Conservation (phyloP, 345 rosid genomes). For the Brassica juncea region DNA sequence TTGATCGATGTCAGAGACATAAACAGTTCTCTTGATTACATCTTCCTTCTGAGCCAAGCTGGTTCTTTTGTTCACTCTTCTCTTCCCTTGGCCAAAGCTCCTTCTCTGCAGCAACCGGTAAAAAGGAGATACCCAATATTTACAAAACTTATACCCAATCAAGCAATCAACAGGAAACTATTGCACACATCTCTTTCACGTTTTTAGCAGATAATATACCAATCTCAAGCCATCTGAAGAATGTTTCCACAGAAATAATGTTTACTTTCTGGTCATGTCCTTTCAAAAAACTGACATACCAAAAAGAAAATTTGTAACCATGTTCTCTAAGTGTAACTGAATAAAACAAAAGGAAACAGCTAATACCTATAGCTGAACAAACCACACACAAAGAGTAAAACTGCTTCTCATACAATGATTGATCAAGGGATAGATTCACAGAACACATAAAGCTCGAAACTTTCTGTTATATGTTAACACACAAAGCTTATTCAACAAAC, state of each 20-base stretch:
- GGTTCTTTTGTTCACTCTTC: slow-evolving; percentile 79
- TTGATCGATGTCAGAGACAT: slow-evolving; percentile 42
- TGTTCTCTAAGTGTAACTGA: neutral
- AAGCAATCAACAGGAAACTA: neutral
- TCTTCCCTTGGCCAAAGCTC: slow-evolving; percentile 67
- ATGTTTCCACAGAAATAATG: neutral
- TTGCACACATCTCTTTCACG: neutral
- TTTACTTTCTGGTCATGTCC: neutral
- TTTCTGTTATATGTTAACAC: neutral
- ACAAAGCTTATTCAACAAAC: too few relatives aligned
- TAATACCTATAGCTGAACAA: neutral
- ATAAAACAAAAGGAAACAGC: slow-evolving; percentile 11
- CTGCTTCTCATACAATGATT: slow-evolving; percentile 5
- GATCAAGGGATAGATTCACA: neutral
- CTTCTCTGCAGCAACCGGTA: slow-evolving; percentile 56
- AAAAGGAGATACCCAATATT: slow-evolving; percentile 7
- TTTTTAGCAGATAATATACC: neutral
- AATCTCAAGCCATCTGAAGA: neutral
- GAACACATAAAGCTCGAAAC: slow-evolving; percentile 19
- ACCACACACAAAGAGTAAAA: neutral
- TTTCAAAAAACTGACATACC: neutral
- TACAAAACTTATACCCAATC: neutral
- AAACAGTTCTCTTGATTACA: slow-evolving; percentile 44
- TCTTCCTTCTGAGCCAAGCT: slow-evolving; percentile 55
- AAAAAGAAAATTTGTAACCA: neutral